These are phyloP conservation scores for Margaritispora aquatica DNA, from an alignment of 495 filamentous ascomycete species.

Conservation along the genomic window DNA sequence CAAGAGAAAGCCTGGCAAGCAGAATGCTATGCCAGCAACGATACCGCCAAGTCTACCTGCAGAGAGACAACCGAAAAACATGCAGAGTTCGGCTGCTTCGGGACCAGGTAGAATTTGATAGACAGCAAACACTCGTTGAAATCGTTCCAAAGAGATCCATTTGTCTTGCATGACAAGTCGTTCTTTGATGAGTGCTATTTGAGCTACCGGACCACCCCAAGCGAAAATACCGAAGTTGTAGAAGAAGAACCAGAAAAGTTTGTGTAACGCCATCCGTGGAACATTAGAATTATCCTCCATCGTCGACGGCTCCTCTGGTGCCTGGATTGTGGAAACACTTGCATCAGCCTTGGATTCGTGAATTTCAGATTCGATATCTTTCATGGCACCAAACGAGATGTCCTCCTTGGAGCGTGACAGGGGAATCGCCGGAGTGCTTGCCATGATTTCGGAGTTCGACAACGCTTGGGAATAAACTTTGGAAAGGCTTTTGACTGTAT, in stretches of 20 bases:
- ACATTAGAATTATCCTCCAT: constrained; percentile 27
- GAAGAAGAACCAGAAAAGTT: constrained; percentile 35
- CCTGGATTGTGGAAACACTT: not conserved
- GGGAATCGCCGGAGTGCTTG: not conserved
- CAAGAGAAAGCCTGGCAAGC: constrained; percentile 30
- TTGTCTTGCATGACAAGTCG: constrained; percentile 29
- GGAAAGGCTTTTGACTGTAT: too few relatives aligned
- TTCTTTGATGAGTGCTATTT: constrained; percentile 33
- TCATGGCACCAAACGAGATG: not conserved
- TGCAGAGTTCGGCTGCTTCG: constrained; percentile 32
- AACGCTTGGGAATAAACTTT: too few relatives aligned
- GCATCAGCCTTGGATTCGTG: not conserved
- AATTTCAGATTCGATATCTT: not conserved
- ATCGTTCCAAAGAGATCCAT: constrained; percentile 30
- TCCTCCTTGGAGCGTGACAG: not conserved
- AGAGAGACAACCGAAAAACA: constrained; percentile 34
- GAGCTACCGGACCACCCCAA: constrained; percentile 35
- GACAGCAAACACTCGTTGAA: constrained; percentile 33
- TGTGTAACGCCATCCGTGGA: constrained; percentile 22
- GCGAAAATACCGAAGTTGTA: constrained; percentile 33
- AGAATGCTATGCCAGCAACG: constrained; percentile 30
- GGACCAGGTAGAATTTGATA: constrained; percentile 33
- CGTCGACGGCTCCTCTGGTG: not conserved
- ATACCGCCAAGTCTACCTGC: constrained; percentile 30
- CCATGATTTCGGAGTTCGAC: not conserved